Percentiles rank a stretch among this genome's conserved stretches.
phyloP scores from a whole-genome alignment of 192 early-diverging fungal genomes.

The Neocallimastix lanati region DNA sequence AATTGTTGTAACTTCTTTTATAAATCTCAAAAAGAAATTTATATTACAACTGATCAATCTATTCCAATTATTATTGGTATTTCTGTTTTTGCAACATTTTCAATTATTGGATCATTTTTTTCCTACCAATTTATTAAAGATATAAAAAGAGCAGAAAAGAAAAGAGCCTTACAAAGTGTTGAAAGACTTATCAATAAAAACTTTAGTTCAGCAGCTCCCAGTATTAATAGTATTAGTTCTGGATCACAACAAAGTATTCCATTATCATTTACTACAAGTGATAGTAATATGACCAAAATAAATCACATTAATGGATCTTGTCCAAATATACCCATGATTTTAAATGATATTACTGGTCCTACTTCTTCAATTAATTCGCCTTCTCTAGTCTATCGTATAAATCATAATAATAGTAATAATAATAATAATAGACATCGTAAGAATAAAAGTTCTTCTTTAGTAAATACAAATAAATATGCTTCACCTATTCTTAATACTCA shows the following conservation, averaged over 20 bases:
- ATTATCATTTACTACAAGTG: not conserved
- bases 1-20: not conserved
- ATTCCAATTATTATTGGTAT: not conserved
- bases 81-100: not conserved
- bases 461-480: not conserved
- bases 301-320: not conserved
- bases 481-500: not conserved
- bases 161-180: not conserved
- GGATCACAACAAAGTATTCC: not conserved
- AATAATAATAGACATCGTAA: not conserved
- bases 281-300: not conserved
- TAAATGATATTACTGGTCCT: not conserved
- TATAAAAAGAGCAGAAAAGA: not conserved
- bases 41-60: not conserved
- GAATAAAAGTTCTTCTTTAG: not conserved
- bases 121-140: not conserved
- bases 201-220: not conserved
- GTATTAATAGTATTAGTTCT: not conserved
- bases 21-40: not conserved
- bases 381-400: not conserved
- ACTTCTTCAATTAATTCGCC: not conserved
- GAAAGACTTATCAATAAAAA: not conserved
- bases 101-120: not conserved
- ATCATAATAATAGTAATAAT: not conserved
- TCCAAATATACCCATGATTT: not conserved